A percentile compares a stretch with the other conserved stretches of the same genome.
phyloP scores from a whole-genome alignment of 2,329 filamentous ascomycete species.

The Penicillium concentricum region DNA sequence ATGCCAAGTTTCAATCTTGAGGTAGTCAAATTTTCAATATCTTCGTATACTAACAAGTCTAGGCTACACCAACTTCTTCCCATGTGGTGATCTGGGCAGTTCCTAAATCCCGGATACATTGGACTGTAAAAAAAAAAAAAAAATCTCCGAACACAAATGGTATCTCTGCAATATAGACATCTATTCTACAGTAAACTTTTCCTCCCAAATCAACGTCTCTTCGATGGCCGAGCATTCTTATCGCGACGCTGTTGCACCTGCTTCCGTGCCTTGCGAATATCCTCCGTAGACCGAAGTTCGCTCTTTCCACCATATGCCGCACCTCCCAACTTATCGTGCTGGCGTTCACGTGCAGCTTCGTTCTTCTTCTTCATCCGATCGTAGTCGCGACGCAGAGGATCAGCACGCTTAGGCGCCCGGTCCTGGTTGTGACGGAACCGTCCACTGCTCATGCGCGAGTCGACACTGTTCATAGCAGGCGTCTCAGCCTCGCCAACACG shows the following conservation, averaged over 20 bases:
- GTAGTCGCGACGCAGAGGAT: constrained; percentile 90
- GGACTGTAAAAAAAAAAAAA: not conserved
- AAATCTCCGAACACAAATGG: constrained; percentile 2
- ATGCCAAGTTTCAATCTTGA: constrained; percentile 3
- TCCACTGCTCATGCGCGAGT: constrained; percentile 40
- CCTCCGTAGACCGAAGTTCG: constrained; percentile 78
- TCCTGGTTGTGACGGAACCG: constrained; percentile 84
- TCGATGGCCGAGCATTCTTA: constrained; percentile 83
- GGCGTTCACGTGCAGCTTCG: constrained; percentile 75
- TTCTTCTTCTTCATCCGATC: constrained; percentile 86
- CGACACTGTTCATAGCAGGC: constrained; percentile 38
- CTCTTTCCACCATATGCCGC: constrained; percentile 63
- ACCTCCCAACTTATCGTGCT: constrained; percentile 29
- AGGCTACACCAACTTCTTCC: constrained; percentile 1
- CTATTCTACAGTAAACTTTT: constrained; percentile 7
- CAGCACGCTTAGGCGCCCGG: constrained; percentile 86
- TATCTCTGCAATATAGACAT: constrained; percentile 21
- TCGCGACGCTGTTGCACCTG: constrained; percentile 72
- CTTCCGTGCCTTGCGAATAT: constrained; percentile 80
- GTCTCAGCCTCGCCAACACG: constrained; percentile 78
- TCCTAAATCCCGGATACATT: constrained; percentile 4
- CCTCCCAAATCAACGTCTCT: constrained; percentile 40
- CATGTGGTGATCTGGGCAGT: constrained; percentile 5
- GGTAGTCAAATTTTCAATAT: not conserved
- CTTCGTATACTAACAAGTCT: not conserved